Evolutionary conservation across 108 stramenopile species (phyloP).

Genomic region (Nitzschia sp.): DNA sequence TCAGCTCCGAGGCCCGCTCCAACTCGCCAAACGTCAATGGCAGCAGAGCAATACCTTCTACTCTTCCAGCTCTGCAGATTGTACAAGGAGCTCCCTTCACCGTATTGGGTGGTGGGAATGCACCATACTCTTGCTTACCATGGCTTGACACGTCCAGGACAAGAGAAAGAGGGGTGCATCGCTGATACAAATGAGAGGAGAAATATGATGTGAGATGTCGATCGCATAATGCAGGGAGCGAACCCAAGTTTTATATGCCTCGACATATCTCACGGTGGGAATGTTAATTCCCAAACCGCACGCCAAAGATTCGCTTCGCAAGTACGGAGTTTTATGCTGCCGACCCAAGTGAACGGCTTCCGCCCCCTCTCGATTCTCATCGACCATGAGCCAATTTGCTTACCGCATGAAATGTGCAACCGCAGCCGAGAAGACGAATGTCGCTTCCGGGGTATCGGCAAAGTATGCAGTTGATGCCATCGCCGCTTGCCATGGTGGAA

Average conservation of each 20-base stretch:
- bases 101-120: conserved; percentile 23
- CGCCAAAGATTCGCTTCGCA: no score
- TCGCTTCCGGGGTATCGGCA: conserved; percentile 49
- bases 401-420: conserved; percentile 71
- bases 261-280: no score
- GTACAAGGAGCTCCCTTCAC: conserved; percentile 29
- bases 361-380: no score
- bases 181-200: conserved; percentile 13
- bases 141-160: conserved; percentile 31
- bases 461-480: conserved; percentile 24
- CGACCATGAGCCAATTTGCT: conserved; percentile 29
- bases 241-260: neutral
- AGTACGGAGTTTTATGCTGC: no score
- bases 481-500: conserved; percentile 7
- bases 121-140: conserved; percentile 22
- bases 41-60: conserved; percentile 41
- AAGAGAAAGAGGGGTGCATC: conserved; percentile 48
- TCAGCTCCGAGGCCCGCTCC: conserved; percentile 44
- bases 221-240: neutral
- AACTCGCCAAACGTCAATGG: conserved; percentile 42
- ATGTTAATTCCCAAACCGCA: no score
- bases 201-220: neutral
- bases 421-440: conserved; percentile 59
- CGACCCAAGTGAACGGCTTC: no score
- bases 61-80: conserved; percentile 31